These are phyloP conservation scores for Nectriaceae sp. DNA, from an alignment of 2,329 filamentous ascomycete species.

Conservation along the genomic window DNA sequence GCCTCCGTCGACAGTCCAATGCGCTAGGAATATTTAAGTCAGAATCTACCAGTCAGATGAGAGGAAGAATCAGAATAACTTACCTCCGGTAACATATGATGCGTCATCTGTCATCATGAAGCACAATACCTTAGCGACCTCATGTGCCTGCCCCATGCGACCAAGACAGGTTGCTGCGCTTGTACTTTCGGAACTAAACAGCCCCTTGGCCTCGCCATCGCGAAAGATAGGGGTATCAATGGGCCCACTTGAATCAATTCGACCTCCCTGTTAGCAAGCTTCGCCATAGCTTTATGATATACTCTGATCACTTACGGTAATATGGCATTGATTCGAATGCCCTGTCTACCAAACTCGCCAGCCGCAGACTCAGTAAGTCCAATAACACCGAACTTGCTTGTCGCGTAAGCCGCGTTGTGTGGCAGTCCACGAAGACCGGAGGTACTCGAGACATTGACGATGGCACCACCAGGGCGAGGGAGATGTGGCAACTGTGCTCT, in stretches of 20 bases:
- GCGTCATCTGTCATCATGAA: conserved; percentile 1
- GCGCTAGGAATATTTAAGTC: neutral
- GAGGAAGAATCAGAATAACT: neutral
- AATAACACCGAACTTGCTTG: conserved; percentile 1
- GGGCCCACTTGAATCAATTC: conserved; percentile 1
- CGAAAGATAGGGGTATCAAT: conserved; percentile 1
- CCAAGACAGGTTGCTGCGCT: neutral
- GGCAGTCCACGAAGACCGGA: neutral
- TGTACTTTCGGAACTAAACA: neutral
- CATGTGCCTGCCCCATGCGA: neutral
- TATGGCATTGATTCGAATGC: neutral
- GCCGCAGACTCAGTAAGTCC: conserved; percentile 1
- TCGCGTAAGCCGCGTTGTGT: neutral
- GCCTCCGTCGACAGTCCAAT: conserved; percentile 10
- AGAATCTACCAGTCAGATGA: neutral
- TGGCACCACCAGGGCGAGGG: neutral
- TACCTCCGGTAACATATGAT: conserved; percentile 2
- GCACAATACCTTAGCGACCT: conserved; percentile 1
- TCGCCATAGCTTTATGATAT: too few relatives aligned
- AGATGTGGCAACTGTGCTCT: neutral
- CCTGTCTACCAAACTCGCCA: neutral
- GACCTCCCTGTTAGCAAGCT: too few relatives aligned
- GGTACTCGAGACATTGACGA: conserved; percentile 1
- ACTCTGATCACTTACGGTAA: neutral
- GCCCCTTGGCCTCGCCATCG: conserved; percentile 1